Percentiles rank a stretch among this genome's conserved stretches.
Evolutionary conservation across 768 basidiomycete genomes (phyloP).

Genomic region (Sporobolomyces phaffii): DNA sequence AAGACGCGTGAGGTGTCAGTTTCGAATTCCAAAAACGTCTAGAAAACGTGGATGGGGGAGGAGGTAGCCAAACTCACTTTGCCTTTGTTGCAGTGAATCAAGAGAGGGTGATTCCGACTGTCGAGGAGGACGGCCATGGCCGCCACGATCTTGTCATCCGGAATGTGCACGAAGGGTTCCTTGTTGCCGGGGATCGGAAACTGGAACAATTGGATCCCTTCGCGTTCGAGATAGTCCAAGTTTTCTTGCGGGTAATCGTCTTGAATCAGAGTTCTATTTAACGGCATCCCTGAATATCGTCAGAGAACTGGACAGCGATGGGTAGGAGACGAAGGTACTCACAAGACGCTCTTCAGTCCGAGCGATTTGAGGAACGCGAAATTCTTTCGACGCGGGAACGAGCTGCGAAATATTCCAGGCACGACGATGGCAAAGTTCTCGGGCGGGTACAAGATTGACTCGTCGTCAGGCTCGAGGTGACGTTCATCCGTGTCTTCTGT

Average conservation of each 20-base stretch:
- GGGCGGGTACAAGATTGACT: slow-evolving; percentile 40
- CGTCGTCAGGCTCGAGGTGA: not conserved
- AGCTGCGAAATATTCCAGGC: slow-evolving; percentile 45
- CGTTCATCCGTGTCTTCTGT: not conserved
- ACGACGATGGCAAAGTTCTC: slow-evolving; percentile 48
- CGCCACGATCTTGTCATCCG: slow-evolving; percentile 47
- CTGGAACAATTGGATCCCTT: slow-evolving; percentile 47
- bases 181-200: slow-evolving; percentile 50
- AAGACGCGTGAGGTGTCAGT: not conserved
- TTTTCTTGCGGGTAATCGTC: slow-evolving; percentile 50
- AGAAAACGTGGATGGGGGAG: not conserved
- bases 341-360: slow-evolving; percentile 48
- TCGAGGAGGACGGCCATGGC: slow-evolving; percentile 48
- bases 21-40: no score
- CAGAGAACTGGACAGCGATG: not conserved
- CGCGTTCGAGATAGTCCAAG: slow-evolving; percentile 45
- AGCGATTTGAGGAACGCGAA: slow-evolving; percentile 48
- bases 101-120: slow-evolving; percentile 46
- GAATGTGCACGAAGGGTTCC: slow-evolving; percentile 42
- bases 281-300: no score
- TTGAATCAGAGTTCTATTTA: slow-evolving; percentile 44
- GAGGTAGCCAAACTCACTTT: slow-evolving; percentile 46
- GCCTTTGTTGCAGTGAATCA: slow-evolving; percentile 51
- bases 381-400: slow-evolving; percentile 47
- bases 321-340: slow-evolving; percentile 26